Base-by-base conservation (phyloP, 331 rosid species). In the Prunus yedoensis region DNA sequence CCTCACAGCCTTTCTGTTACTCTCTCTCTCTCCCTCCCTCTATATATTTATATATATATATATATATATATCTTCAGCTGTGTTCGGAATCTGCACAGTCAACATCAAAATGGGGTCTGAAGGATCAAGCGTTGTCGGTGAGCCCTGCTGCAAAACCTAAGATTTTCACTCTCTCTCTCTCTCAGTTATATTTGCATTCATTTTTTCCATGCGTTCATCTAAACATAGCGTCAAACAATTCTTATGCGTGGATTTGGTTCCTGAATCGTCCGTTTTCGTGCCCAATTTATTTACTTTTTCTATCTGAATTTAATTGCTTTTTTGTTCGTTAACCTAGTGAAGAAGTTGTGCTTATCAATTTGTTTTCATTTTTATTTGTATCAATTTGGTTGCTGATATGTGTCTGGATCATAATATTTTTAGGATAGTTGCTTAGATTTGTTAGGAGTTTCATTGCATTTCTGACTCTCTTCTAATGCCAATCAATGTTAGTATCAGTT, bases 51-150 rank as follows among this genome's bases (percentile, higher is more conserved):
- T n/a, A n/a, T n/a, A n/a, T n/a, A n/a, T n/a, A n/a, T n/a, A n/a
- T n/a, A n/a, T n/a, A n/a, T n/a, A n/a, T n/a, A n/a, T n/a, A 43
- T 10, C 47, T 43, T 43, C 47, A 43, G 47, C 47, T 43, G 47
- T 6, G 10, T 43, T n/a, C 11, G 10, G 66, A 30, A 21, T 62
- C 75, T 72, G 58, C 59, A 59, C 68, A 78, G 68, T 80, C 82
- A 32, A 4, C 79, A 7, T 77, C 77, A 8, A 43, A 9, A 94
- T 94, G 98, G 90, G 91, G 79, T 83, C 97, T 38, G 94, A 94
- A 73, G 96, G 84, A 77, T 88, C 98, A 57, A 74, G 79, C 15
- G 98, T 94, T 57, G 96, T 90, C 71, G 96, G 98, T 94, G 81
- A 88, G 91, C 77, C 32, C 68, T 45, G 41, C 68, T 45, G n/a